These are phyloP conservation scores for Lactarius quietus DNA, from an alignment of 768 basidiomycete genomes.

Conservation along the genomic window DNA sequence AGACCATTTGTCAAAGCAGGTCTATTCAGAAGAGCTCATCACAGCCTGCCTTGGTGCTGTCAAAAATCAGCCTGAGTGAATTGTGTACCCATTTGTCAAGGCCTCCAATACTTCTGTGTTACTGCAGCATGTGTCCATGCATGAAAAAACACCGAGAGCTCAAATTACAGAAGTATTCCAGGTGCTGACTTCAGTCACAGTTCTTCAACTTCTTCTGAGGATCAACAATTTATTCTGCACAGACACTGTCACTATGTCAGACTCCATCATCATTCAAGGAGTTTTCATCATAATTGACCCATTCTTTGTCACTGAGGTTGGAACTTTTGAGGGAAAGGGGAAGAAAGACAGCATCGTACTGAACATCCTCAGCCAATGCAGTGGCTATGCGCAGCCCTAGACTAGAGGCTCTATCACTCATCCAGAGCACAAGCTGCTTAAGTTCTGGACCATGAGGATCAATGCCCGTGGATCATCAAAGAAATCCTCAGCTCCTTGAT, in stretches of 20 bases:
- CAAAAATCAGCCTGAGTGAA: slow-evolving; percentile 74
- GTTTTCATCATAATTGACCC: slow-evolving; percentile 94
- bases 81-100: slow-evolving; percentile 86
- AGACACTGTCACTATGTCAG: slow-evolving; percentile 77
- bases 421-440: slow-evolving; percentile 65
- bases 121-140: slow-evolving; percentile 48
- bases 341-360: slow-evolving; percentile 59
- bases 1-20: slow-evolving; percentile 84
- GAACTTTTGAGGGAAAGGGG: slow-evolving; percentile 51
- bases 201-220: slow-evolving; percentile 67
- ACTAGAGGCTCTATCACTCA: slow-evolving; percentile 76
- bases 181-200: slow-evolving; percentile 62
- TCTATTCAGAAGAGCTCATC: slow-evolving; percentile 94
- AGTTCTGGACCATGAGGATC: slow-evolving; percentile 66
- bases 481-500: slow-evolving; percentile 89
- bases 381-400: slow-evolving; percentile 80
- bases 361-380: slow-evolving; percentile 65
- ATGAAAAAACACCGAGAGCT: slow-evolving; percentile 37
- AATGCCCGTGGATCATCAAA: slow-evolving; percentile 96
- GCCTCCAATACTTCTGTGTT: slow-evolving; percentile 50
- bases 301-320: slow-evolving; percentile 78
- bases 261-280: slow-evolving; percentile 85
- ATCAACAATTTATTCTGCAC: slow-evolving; percentile 72
- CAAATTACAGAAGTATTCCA: slow-evolving; percentile 69
- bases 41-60: slow-evolving; percentile 68